A percentile compares a stretch with the other conserved stretches of the same genome.
phyloP scores from a whole-genome alignment of 768 basidiomycete species.

The Podaxis carcinomalis region DNA sequence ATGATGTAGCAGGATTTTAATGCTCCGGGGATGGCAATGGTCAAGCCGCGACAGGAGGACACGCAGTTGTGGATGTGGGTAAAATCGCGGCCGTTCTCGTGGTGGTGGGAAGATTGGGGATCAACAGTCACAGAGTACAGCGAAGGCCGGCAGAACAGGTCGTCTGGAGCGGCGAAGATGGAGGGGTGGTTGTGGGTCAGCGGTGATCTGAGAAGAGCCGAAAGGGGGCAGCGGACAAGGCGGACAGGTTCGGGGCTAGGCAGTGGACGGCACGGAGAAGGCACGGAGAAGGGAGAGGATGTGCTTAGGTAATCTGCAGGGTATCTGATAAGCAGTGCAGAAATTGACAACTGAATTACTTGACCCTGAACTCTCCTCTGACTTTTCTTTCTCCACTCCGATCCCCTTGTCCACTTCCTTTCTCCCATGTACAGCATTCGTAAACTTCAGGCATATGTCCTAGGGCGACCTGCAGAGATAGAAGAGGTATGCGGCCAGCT shows the following conservation, averaged over 20 bases:
- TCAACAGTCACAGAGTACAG: not conserved
- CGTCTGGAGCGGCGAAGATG: not conserved
- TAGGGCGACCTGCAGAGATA: conserved; percentile 31
- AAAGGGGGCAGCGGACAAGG: not conserved
- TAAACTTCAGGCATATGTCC: conserved; percentile 36
- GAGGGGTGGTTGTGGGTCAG: conserved; percentile 25
- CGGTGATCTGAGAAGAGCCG: not conserved
- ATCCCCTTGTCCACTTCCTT: conserved; percentile 13
- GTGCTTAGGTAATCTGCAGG: conserved; percentile 20
- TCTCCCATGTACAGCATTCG: conserved; percentile 34
- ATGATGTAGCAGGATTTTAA: not conserved
- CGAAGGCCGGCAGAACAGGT: not conserved
- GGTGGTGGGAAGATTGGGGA: not conserved
- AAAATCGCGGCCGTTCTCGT: not conserved
- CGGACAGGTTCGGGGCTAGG: not conserved
- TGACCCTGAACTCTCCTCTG: not conserved
- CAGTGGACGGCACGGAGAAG: not conserved
- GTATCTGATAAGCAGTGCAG: conserved; percentile 23
- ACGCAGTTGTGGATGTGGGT: not conserved
- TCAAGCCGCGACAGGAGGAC: not conserved
- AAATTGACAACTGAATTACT: not conserved
- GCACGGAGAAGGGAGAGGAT: not conserved
- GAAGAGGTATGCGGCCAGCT: conserved; percentile 42
- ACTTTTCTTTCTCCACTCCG: conserved; percentile 7
- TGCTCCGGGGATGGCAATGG: not conserved